A percentile compares a stretch with the other conserved stretches of the same genome.
phyloP scores from a whole-genome alignment of 805 yeast species.

The Candida pini region DNA sequence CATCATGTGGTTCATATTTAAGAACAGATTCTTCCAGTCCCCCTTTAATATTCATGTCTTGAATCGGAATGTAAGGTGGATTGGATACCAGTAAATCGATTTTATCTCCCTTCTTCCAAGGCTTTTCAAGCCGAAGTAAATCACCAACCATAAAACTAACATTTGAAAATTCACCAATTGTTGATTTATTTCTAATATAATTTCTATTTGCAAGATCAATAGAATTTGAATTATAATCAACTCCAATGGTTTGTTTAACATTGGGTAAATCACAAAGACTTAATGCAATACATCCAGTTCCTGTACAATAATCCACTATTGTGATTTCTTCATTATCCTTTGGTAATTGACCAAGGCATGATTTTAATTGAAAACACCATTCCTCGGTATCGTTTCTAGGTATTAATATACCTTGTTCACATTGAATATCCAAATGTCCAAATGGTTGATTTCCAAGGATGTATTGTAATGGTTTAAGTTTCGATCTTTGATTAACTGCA shows the following conservation, averaged over 20 bases:
- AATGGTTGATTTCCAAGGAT: constrained; percentile 85
- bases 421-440: constrained; percentile 56
- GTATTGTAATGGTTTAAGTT: constrained; percentile 73
- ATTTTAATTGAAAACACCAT: constrained; percentile 54
- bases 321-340: constrained; percentile 11
- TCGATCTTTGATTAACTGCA: constrained; percentile 52
- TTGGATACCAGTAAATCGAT: constrained; percentile 68
- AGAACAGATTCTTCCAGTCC: constrained; percentile 64
- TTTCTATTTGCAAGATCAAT: constrained; percentile 46
- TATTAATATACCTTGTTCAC: constrained; percentile 65
- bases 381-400: constrained; percentile 97
- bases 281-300: constrained; percentile 82
- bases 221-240: constrained; percentile 56
- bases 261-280: constrained; percentile 37
- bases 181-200: constrained; percentile 11
- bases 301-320: constrained; percentile 74
- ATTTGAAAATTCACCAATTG: not conserved
- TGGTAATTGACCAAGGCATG: constrained; percentile 3
- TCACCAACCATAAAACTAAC: constrained; percentile 18
- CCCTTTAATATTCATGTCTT: constrained; percentile 33
- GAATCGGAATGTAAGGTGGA: constrained; percentile 77
- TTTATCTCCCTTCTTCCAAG: not conserved
- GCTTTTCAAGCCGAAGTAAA: constrained; percentile 9
- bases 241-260: constrained; percentile 18
- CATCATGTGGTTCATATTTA: constrained; percentile 67